Base-by-base conservation (phyloP, 1,284 basidiomycete genomes). In the Rhodotorula sp. region DNA sequence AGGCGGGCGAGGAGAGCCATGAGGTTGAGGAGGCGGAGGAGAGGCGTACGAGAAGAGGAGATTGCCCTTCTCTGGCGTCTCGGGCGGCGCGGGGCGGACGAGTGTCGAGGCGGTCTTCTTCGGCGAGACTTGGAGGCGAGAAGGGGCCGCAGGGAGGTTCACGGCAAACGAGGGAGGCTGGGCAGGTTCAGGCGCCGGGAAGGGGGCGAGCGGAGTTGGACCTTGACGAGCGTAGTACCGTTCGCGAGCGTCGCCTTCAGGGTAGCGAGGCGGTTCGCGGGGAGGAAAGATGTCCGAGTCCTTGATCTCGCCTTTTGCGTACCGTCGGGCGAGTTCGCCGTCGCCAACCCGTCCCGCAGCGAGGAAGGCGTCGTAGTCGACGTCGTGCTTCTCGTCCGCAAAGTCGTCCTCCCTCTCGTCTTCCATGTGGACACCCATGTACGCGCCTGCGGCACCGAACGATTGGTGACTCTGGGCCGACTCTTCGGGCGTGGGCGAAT, bases 31-130 rank as follows among this genome's bases (percentile, higher is more conserved):
- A 10, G 3, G 55, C 27, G 66, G 65, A 2, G 71, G 72, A 8
- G 73, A 72, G 58, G 69, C 62, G 67, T 72, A 72, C 30, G 56
- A 29, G 54, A 74, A 72, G 59, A 74, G 59, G 22, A 71, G 62
- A 19, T 52, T 5, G 56, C 30, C 46, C 46, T 59, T 11, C 51
- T 46, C 60, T 36, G 60, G 60, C 60, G 60, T 53, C 1, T 60
- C 56, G 36, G 68, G 44, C 32, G 57, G 59, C 2, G 66, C 19
- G 1, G 61, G 32, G 3, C 73, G 70, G 4, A 69, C 29, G 20
- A 72, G 52, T 1, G 59, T 46, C n/a, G 67, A 58, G 19, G 55
- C 55, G 6, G 62, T 39, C 61, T 74, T 74, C 46, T 66, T 74
- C 6, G 73, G 73, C 49, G 73, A 74, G 36, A 63, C 56, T n/a